Base-by-base conservation (phyloP, 192 early-diverging fungal species). In the Gigaspora rosea region DNA sequence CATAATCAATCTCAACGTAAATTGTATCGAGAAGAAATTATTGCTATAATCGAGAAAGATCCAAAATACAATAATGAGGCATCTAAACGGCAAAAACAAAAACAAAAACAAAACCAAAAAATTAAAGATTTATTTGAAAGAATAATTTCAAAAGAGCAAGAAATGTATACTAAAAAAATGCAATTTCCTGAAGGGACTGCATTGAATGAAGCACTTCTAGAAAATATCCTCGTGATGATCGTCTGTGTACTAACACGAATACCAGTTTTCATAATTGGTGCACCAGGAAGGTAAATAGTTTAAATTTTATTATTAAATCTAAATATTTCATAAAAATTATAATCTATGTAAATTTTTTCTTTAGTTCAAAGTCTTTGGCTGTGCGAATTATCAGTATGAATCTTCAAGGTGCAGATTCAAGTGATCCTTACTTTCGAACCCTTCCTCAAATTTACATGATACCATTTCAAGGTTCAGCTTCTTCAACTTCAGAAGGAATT, bases 401-500 rank as follows among this genome's bases (percentile, higher is more conserved):
- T 68, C 64, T 77, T 13, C 64, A 64, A 36, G 75, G 75, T 35
- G n/a, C 52, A 32, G 75, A 77, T 56, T 77, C 75, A 7, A 13
- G 22, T 0, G 64, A 77, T 48, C 13, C 32, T 6, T 77, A 77
- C 47, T 77, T 77, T 54, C 32, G 48, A 66, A 77, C 10, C 0
- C 47, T 68, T 47, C 75, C 75, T 33, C 63, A 75, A 61, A 33
- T 52, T 8, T 47, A 47, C 20, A 71, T 75, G 12, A 75, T 75
- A 13, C 61, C 74, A 11, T 61, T 69, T 75, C 74, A 75, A 75
- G 74, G 74, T 36, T 64, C 59, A 12, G n/a, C 74, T 16, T 75
- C 74, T 1, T 75, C 74, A n/a, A 75, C 74, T 51, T 75, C 74
- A 7, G 74, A 63, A 4, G 74, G 74, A 32, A 75, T 75, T 36